Evolutionary conservation across 192 early-diverging fungal genomes (phyloP), one percentile per base, ranked within the genome.

Genomic region (Backusella circina): DNA sequence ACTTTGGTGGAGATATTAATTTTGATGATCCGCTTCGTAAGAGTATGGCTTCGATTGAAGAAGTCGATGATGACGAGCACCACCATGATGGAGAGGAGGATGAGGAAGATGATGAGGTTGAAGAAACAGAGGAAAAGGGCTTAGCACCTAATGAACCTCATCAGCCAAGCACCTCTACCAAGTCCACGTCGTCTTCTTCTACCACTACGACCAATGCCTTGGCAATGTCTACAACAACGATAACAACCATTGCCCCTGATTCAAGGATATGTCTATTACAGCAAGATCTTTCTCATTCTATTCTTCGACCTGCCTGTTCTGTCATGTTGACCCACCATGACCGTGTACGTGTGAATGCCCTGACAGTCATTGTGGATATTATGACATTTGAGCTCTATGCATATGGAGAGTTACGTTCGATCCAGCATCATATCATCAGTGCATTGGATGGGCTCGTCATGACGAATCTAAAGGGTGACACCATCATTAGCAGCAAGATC

Each of bases 391-490:
- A 84, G 38, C 26, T 77, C 31, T 77, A 79, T 67, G 73, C 65
- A 8, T 37, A 79, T n/a, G 71, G 74, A 30, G 70, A 83, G 41
- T 65, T 81, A 18, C 75, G 75, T 18, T 41, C 72, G 9, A 74
- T 82, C 18, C 75, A 77, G 50, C 77, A 80, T 38, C 70, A 75
- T 21, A 39, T 83, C 28, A 81, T 85, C 44, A 77, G 78, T 36
- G 77, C 76, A 8, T 67, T 83, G 36, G 84, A 85, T 69, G 71
- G 65, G 13, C 67, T 85, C 12, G 72, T 85, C 12, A 83, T 85
- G 84, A 79, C 80, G 1, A 72, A 85, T 41, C 76, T 77, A 5
- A 85, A 79, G 32, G 84, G 82, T 18, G 78, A 69, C 68, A 77
- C 75, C 23, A 64, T 71, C 4, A 77, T 78, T 13, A 57, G 75